Conservation (phyloP, 2,329 filamentous ascomycete species). For the Lasiodiplodia citricola region DNA sequence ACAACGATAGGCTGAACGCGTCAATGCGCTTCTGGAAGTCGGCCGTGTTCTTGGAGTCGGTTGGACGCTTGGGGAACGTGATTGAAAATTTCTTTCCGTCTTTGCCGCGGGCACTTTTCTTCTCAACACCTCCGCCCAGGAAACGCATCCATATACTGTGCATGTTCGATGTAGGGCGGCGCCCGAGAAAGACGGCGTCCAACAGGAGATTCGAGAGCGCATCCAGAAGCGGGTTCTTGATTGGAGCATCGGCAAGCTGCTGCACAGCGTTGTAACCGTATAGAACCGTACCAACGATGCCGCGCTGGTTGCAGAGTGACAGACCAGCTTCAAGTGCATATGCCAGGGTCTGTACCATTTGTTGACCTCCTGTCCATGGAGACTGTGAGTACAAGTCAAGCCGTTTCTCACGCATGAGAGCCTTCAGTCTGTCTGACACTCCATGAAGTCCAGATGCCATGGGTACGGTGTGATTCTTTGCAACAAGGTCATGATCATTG, state of each 20-base stretch:
- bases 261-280: conserved; percentile 22
- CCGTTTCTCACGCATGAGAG: background rate
- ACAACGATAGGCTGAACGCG: conserved; percentile 7
- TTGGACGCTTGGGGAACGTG: conserved; percentile 3
- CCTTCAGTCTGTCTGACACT: conserved; percentile 4
- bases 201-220: conserved; percentile 12
- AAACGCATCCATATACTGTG: conserved; percentile 14
- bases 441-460: background rate
- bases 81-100: conserved; percentile 17
- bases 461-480: conserved; percentile 9
- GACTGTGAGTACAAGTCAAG: conserved; percentile 23
- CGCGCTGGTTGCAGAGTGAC: conserved; percentile 17
- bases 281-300: conserved; percentile 19
- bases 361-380: conserved; percentile 21
- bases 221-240: conserved; percentile 16
- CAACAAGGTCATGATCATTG: conserved; percentile 8
- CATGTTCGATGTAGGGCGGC: background rate
- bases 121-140: conserved; percentile 6
- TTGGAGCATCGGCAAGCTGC: conserved; percentile 3
- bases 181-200: conserved; percentile 17
- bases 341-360: conserved; percentile 7
- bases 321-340: conserved; percentile 11
- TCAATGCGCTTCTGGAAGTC: conserved; percentile 21
- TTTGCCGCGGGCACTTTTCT: background rate
- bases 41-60: background rate